Conservation (phyloP, 139 green algal genomes). For the Pleodorina starrii region DNA sequence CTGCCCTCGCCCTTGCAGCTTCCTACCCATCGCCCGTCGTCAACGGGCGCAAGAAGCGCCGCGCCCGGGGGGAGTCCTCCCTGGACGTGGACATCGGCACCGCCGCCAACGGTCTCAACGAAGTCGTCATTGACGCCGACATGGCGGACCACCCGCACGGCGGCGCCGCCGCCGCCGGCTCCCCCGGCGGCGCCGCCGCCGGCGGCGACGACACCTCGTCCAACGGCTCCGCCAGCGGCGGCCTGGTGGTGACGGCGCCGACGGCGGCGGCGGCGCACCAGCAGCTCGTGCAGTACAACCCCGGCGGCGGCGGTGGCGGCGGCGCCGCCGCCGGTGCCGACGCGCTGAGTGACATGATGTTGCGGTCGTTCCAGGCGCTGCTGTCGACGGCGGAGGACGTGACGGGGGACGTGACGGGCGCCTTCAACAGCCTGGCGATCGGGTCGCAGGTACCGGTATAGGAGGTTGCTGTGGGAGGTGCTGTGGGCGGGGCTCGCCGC, state of each 20-base stretch:
- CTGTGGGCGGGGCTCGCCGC: no score
- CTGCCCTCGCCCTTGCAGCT: no score
- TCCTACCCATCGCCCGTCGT: background rate
- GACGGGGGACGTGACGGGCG: conserved; percentile 13
- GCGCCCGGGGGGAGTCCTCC: conserved; percentile 42
- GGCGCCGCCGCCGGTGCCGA: background rate
- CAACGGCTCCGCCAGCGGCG: conserved; percentile 32
- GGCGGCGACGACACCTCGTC: conserved; percentile 29
- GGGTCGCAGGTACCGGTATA: background rate
- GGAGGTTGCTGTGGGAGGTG: background rate
- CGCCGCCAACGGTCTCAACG: conserved; percentile 27
- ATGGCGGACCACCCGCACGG: background rate
- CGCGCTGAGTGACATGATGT: conserved; percentile 35
- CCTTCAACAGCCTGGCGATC: conserved; percentile 37
- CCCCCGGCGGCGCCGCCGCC: background rate
- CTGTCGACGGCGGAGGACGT: conserved; percentile 7
- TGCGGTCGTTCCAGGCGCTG: conserved; percentile 41
- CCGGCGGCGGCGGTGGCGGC: background rate
- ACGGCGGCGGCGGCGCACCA: background rate
- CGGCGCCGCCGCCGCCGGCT: background rate
- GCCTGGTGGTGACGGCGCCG: background rate
- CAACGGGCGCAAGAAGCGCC: conserved; percentile 71
- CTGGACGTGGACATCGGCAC: conserved; percentile 21
- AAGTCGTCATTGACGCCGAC: conserved; percentile 29
- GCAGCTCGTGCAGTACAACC: conserved; percentile 47